Conservation (phyloP, 306 rosid species). For the Trichosanthes cucumerina region DNA sequence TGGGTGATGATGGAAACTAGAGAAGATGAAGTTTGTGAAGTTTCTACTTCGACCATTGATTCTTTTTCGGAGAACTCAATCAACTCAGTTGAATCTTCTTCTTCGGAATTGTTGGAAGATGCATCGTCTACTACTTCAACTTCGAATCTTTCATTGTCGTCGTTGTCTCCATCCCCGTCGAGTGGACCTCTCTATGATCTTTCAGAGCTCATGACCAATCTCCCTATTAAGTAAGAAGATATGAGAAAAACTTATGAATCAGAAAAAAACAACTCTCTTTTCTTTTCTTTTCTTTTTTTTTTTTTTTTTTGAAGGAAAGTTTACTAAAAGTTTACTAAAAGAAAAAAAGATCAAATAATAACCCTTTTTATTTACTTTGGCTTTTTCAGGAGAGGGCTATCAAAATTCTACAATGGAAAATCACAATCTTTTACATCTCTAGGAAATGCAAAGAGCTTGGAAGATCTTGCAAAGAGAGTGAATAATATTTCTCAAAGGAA, state of each 20-base stretch:
- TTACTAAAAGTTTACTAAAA: background rate
- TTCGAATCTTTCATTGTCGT: background rate
- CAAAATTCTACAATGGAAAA: constrained; percentile 66
- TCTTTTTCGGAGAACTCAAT: constrained; percentile 28
- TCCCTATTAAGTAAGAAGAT: constrained; percentile 62
- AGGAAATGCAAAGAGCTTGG: constrained; percentile 46
- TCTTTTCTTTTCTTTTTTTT: background rate
- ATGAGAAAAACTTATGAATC: background rate
- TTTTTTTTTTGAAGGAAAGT: no score
- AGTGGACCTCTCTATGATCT: constrained; percentile 63
- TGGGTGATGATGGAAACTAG: constrained; percentile 26
- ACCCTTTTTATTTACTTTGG: background rate
- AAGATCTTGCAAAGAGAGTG: constrained; percentile 68
- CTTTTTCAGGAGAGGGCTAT: constrained; percentile 74
- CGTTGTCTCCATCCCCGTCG: background rate
- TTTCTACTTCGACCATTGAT: constrained; percentile 13
- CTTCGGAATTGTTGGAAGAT: constrained; percentile 50
- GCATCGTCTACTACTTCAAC: constrained; percentile 32
- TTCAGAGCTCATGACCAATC: constrained; percentile 68
- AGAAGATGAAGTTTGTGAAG: constrained; percentile 4
- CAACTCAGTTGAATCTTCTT: constrained; percentile 18
- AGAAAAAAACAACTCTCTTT: no score
- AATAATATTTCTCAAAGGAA: constrained; percentile 22
- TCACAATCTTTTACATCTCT: constrained; percentile 67
- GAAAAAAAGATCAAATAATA: background rate